Percentiles rank a stretch among this genome's conserved stretches.
Conservation (phyloP, 495 filamentous ascomycete species). For the Bryoglossum gracile region DNA sequence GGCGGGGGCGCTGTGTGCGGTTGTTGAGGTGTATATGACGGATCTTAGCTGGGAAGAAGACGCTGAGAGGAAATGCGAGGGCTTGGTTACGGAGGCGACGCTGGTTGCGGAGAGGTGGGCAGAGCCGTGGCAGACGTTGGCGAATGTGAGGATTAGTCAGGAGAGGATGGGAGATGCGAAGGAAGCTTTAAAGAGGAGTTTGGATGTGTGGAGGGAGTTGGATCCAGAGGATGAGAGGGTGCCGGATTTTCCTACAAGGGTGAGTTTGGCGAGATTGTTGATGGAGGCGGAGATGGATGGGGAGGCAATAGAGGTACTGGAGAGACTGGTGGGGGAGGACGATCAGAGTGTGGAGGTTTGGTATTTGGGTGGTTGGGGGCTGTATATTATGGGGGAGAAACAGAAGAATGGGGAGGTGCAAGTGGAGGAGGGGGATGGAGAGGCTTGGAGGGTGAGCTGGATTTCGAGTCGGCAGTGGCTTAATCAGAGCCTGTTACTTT, state of each 20-base stretch:
- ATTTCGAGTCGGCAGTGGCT: constrained; percentile 55
- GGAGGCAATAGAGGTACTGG: constrained; percentile 76
- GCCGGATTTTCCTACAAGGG: constrained; percentile 74
- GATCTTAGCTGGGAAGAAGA: constrained; percentile 89
- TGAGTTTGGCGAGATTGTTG: constrained; percentile 75
- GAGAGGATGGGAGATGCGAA: constrained; percentile 65
- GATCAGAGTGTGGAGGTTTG: constrained; percentile 91
- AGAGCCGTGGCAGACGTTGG: constrained; percentile 87
- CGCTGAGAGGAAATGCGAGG: constrained; percentile 78
- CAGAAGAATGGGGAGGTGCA: constrained; percentile 31
- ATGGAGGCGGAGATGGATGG: constrained; percentile 86
- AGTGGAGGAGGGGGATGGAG: constrained; percentile 28
- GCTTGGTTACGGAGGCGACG: constrained; percentile 78
- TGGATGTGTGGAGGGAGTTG: constrained; percentile 71
- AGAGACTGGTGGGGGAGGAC: constrained; percentile 76
- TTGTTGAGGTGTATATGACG: constrained; percentile 96
- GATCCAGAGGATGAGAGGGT: constrained; percentile 49
- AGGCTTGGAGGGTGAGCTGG: constrained; percentile 37
- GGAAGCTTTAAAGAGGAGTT: constrained; percentile 66
- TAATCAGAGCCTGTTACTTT: constrained; percentile 51
- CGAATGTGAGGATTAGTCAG: constrained; percentile 89
- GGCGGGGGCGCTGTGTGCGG: constrained; percentile 77
- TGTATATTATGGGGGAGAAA: constrained; percentile 71
- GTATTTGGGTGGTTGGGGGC: constrained; percentile 93
- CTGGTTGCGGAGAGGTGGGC: constrained; percentile 64